phyloP scores from a whole-genome alignment of 257 asterid genomes.

The Jasminum sambac region DNA sequence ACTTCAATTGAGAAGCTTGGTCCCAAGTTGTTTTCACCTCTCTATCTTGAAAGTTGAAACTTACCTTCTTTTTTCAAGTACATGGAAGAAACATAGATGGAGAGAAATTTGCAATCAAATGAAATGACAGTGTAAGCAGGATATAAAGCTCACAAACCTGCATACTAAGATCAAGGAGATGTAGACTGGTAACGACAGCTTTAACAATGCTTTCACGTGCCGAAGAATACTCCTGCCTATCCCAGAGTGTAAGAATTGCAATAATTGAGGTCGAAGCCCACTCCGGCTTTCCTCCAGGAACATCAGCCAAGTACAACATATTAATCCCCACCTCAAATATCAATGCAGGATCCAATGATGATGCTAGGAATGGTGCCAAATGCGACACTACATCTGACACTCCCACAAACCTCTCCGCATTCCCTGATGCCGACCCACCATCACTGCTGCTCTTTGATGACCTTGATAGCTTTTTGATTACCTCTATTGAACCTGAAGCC shows the following conservation, averaged over 20 bases:
- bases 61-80: not conserved
- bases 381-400: constrained; percentile 87
- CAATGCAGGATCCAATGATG: constrained; percentile 85
- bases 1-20: not conserved
- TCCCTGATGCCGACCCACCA: constrained; percentile 36
- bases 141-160: constrained; percentile 50
- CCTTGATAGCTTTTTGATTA: constrained; percentile 73
- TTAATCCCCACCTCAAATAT: constrained; percentile 89
- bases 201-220: constrained; percentile 90
- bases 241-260: constrained; percentile 93
- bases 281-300: constrained; percentile 92
- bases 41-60: not conserved
- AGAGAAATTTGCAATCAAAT: constrained; percentile 12
- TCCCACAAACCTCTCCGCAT: constrained; percentile 73
- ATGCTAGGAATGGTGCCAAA: constrained; percentile 80
- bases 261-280: constrained; percentile 86
- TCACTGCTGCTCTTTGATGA: constrained; percentile 39
- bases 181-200: constrained; percentile 87
- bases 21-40: not conserved
- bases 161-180: constrained; percentile 90
- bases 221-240: constrained; percentile 88
- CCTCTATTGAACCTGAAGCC: constrained; percentile 77
- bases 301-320: constrained; percentile 91
- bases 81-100: not conserved
- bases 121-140: constrained; percentile 20